Conservation (phyloP, 129 eudicot species). For the Escallonia herrerae region DNA sequence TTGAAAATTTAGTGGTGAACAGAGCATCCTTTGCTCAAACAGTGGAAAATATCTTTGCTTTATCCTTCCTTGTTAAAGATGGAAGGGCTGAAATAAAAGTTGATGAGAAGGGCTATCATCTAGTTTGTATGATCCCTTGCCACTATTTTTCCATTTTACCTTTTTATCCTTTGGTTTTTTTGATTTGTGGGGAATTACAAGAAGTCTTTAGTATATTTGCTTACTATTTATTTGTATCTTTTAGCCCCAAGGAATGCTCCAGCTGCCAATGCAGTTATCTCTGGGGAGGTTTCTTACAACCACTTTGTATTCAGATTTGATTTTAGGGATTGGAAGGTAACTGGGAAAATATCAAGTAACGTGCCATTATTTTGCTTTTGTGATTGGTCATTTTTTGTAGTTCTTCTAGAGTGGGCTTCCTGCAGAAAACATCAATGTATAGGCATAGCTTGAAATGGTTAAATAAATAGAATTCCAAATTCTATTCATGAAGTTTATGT, state of each 20-base stretch:
- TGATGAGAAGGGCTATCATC: constrained; percentile 54
- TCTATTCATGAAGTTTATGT: no score
- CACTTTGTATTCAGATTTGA: constrained; percentile 78
- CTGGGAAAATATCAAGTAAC: neutral
- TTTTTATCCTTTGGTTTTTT: neutral
- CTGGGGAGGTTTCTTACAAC: constrained; percentile 58
- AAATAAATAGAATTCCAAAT: no score
- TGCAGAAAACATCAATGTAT: no score
- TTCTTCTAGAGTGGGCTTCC: no score
- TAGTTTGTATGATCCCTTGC: constrained; percentile 53
- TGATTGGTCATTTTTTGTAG: neutral
- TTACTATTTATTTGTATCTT: constrained; percentile 13
- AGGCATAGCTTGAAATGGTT: no score
- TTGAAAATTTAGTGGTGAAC: constrained; percentile 62
- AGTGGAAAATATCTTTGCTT: constrained; percentile 78
- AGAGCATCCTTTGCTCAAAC: constrained; percentile 80
- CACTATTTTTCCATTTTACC: neutral
- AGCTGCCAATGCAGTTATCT: constrained; percentile 50
- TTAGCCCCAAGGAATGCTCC: constrained; percentile 90
- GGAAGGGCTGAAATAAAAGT: constrained; percentile 71
- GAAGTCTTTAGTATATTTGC: neutral
- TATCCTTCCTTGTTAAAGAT: constrained; percentile 85
- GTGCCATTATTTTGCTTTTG: neutral
- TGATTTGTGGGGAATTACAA: neutral
- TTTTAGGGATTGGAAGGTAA: constrained; percentile 86